Base-by-base conservation (phyloP, 805 yeast species). In the Kluyveromyces nonfermentans region DNA sequence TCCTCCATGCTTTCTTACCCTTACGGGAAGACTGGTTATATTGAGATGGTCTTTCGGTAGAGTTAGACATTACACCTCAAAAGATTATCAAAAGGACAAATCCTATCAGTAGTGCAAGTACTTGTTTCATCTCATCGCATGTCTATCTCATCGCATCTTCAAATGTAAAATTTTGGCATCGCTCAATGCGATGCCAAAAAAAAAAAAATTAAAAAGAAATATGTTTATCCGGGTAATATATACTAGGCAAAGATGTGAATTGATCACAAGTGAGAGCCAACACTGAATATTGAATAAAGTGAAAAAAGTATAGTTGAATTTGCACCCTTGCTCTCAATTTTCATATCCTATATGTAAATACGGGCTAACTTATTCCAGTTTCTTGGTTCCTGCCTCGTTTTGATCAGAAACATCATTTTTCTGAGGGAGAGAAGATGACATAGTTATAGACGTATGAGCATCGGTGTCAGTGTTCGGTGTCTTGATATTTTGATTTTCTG, bases 1-100 rank as follows among this genome's bases (percentile, higher is more conserved):
- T 93, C 65, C 97, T 80, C 98, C 98, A 93, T 5, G 97, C 84
- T 60, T 75, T 82, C 73, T 85, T 90, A 36, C 96, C 95, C 69
- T 93, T 93, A 57, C 97, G 75, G 7, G 96, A 87, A 4, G 83
- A 58, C 65, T 89, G 96, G 36, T 68, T 68, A 52, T 71, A 73
- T 52, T 74, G 79, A 18, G 76, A 61, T 12, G 89, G 86, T 62
- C 78, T 72, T 35, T 50, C 50, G 14, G 38, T 38, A 4, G 30
- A 20, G 15, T 51, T 47, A 31, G 59, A 56, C 61, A 57, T 57
- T 15, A 17, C 7, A 25, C 30, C 30, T 25, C 30, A 14, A 10
- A 15, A 22, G n/a, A 10, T 17, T 5, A 10, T 41, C 20, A 14
- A 28, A 28, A 22, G 14, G 10, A 7, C 28, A 33, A 15, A 21